These are phyloP conservation scores for Beta corolliflora DNA, from an alignment of 179 eudicot genomes.

Conservation along the genomic window DNA sequence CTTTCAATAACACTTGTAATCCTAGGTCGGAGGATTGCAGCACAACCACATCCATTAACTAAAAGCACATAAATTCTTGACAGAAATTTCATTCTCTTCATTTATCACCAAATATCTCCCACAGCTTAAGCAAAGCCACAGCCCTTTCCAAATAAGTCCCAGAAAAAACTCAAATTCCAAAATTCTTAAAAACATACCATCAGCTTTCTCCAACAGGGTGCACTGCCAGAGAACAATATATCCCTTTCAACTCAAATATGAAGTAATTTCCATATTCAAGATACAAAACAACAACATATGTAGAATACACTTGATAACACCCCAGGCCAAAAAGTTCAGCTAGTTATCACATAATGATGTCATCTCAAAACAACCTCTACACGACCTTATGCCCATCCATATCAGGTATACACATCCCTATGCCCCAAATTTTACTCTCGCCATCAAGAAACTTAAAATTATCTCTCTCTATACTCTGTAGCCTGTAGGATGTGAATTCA, in stretches of 20 bases:
- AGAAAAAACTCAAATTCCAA: background rate
- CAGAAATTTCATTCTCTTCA: background rate
- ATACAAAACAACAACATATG: background rate
- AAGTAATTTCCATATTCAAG: background rate
- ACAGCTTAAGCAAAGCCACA: background rate
- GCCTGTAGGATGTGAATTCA: background rate
- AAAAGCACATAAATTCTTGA: background rate
- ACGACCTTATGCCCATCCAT: background rate
- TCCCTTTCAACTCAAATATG: background rate
- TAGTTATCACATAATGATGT: background rate
- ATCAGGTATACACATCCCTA: background rate
- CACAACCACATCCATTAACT: background rate
- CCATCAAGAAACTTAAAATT: background rate
- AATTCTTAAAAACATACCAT: background rate
- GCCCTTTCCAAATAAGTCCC: background rate
- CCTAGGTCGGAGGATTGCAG: background rate
- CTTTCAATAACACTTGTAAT: background rate
- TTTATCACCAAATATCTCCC: background rate
- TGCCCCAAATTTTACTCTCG: background rate
- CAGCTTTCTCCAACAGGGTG: background rate
- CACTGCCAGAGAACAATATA: background rate
- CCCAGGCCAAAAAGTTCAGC: background rate
- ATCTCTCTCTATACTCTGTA: background rate
- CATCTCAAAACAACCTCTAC: background rate
- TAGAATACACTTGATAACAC: background rate